Base-by-base conservation (phyloP, 441 rosid genomes). In the Croton setiger region DNA sequence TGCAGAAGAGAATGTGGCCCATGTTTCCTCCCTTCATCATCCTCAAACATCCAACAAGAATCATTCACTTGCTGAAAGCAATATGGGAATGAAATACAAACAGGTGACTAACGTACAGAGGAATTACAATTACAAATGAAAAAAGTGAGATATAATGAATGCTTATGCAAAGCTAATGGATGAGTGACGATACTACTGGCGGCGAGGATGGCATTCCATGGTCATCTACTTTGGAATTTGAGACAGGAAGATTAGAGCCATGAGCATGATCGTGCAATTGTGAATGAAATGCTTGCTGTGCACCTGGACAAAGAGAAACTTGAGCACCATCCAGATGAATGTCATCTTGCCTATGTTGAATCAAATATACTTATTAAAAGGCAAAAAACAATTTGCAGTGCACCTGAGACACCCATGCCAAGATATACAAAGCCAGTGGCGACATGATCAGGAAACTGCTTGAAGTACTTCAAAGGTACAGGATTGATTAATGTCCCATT, bases 371-470 rank as follows among this genome's bases (percentile, higher is more conserved):
- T 55, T 65, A 72, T 43, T 67, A 45, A 67, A 70, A 55, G 87
- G 43, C 18, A 66, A 68, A 49, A 49, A 37, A 68, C 31, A 48
- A 76, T 69, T 71, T 63, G 81, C 54, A 55, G 78, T 65, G 78
- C 44, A 52, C 71, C 75, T 7, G 81, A 65, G 68, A 57, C 63
- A 72, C 74, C 81, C 68, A 70, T 43, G 57, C 80, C 78, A 47
- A 91, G 78, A 81, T 84, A 87, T 18, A 83, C 82, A 82, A 92
- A 96, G 41, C 98, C 96, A 64, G 96, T 81, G 53, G 92, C 83
- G 61, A 93, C 85, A 77, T 92, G 99, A 56, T 88, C 94, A 52
- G 98, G 97, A 73, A 85, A 91, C 87, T 89, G 97, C 79, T 78
- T 87, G 79, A 92, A 96, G 85, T 84, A 91, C 76, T 85, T 89